Base-by-base conservation (phyloP, 2,329 filamentous ascomycete species). In the Magnaporthales sp. region DNA sequence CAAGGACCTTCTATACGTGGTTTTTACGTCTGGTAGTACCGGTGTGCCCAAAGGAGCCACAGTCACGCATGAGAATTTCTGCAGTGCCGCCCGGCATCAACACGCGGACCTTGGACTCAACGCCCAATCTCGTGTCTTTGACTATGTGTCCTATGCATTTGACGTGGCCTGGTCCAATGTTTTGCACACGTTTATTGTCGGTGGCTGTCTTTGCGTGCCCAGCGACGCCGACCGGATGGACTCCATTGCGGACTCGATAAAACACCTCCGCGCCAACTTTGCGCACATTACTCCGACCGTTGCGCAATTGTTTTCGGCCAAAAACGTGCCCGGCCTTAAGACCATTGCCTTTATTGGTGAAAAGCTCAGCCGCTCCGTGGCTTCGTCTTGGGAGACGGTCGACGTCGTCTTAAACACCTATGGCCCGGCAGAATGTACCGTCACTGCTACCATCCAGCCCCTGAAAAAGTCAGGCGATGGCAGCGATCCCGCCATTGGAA, bases 1-100 rank as follows among this genome's bases (percentile, higher is more conserved):
- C 6, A 15, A 62, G 11, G 15, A 6, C 24, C 24, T 30, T 19
- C 22, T 22, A 13, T 83, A 82, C 67, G 76, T 81, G 61, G 83
- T 85, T 66, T 86, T 85, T 71, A 86, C 84, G 64, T 86, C 84
- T 22, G 82, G 82, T 46, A 87, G 84, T n/a, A 87, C 85, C 0
- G 84, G 84, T 7, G 79, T 78, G 22, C 84, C 84, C 1, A 87
- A 87, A 71, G 85, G 85, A 1, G 32, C 13, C 2, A 46, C 56
- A 10, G 30, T 22, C 22, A 46, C 27, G 24, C 63, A 64, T 22
- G 32, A 7, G 22, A 10, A 24, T 10, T 54, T 64, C 11, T 3
- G 4, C 62, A 30, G 32, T n/a, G 27, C 60, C 8, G 9, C 10
- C 26, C 4, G 8, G 7, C 26, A 8, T 4, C 9, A 5, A 58